These are phyloP conservation scores for Chlamydomonas incerta DNA, from an alignment of 139 green algal species.

Conservation along the genomic window DNA sequence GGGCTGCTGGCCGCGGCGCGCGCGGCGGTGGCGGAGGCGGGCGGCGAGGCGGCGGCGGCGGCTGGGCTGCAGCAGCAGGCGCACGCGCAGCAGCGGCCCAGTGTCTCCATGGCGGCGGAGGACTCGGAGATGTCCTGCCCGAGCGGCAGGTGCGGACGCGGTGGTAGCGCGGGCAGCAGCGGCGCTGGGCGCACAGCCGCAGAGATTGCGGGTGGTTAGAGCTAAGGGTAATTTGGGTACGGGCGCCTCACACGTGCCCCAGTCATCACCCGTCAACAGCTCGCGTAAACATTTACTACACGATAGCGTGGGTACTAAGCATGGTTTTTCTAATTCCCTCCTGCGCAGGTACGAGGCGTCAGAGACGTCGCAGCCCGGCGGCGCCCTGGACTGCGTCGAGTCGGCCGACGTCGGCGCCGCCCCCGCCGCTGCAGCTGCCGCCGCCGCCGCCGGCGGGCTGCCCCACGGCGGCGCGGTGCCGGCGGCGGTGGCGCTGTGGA, in stretches of 20 bases:
- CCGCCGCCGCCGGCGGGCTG: neutral
- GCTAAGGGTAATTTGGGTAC: too few relatives aligned
- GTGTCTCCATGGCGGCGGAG: constrained; percentile 3
- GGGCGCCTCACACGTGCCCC: too few relatives aligned
- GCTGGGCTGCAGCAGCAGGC: too few relatives aligned
- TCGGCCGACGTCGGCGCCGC: neutral
- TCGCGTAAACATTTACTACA: too few relatives aligned
- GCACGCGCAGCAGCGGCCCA: too few relatives aligned
- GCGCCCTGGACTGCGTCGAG: neutral
- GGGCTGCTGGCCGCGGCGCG: neutral
- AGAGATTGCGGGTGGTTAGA: too few relatives aligned
- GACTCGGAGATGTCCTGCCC: constrained; percentile 30
- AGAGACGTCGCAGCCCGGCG: neutral
- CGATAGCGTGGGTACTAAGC: neutral
- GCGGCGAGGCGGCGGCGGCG: neutral
- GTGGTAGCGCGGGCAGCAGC: too few relatives aligned
- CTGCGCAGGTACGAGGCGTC: neutral
- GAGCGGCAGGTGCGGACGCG: neutral
- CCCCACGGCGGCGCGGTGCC: too few relatives aligned
- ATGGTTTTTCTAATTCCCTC: neutral
- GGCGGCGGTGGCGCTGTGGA: neutral
- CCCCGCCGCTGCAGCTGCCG: neutral
- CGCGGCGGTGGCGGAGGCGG: neutral
- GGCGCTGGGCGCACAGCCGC: too few relatives aligned
- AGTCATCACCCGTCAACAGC: too few relatives aligned